These are phyloP conservation scores for Plantago ovata DNA, from an alignment of 257 asterid genomes.

Conservation along the genomic window DNA sequence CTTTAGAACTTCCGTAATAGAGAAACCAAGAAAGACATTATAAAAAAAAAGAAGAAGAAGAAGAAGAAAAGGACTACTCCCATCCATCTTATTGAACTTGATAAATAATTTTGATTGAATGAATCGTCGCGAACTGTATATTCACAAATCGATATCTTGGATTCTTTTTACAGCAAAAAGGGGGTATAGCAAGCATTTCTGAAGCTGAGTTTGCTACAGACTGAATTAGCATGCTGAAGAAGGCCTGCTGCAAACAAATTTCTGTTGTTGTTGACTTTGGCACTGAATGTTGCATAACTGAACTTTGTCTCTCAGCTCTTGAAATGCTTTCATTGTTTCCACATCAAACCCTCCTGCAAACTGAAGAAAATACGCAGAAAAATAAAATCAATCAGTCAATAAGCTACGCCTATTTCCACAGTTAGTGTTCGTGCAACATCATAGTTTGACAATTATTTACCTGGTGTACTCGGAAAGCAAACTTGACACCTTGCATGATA, in stretches of 20 bases:
- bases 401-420: background rate
- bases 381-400: background rate
- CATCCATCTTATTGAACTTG: slow-evolving; percentile 17
- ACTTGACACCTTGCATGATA: slow-evolving; percentile 78
- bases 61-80: background rate
- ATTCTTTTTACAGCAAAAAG: slow-evolving; percentile 28
- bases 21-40: too few relatives aligned
- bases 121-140: slow-evolving; percentile 20
- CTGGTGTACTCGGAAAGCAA: slow-evolving; percentile 97
- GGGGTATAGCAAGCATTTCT: slow-evolving; percentile 17
- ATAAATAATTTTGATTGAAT: slow-evolving; percentile 12
- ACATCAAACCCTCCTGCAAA: slow-evolving; percentile 96
- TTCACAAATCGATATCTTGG: slow-evolving; percentile 24
- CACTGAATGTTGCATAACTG: slow-evolving; percentile 59
- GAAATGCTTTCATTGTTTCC: slow-evolving; percentile 94
- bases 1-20: too few relatives aligned
- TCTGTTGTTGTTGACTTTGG: slow-evolving; percentile 39
- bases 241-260: slow-evolving; percentile 32
- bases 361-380: slow-evolving; percentile 28
- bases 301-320: slow-evolving; percentile 82
- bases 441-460: slow-evolving; percentile 22
- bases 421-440: too few relatives aligned
- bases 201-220: slow-evolving; percentile 54
- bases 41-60: too few relatives aligned
- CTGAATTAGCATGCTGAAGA: slow-evolving; percentile 17